These are phyloP conservation scores for Kwoniella dendrophila DNA, from an alignment of 768 basidiomycete genomes.

Conservation along the genomic window DNA sequence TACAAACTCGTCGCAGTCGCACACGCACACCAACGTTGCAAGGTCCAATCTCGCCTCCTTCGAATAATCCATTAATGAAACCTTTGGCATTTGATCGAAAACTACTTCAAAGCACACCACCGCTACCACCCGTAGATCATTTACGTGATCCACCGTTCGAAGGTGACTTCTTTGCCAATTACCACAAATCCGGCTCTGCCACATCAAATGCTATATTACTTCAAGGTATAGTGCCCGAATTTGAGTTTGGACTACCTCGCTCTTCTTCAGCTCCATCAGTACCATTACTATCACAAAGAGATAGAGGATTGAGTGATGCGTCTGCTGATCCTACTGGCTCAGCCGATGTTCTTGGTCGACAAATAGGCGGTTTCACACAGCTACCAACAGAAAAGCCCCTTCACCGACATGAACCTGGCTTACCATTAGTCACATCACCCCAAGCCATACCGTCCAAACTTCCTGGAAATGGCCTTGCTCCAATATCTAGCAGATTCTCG, in stretches of 20 bases:
- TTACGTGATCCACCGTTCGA: conserved; percentile 2
- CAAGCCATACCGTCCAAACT: background rate
- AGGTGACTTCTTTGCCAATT: conserved; percentile 19
- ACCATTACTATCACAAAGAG: conserved; percentile 4
- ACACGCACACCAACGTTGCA: conserved; percentile 2
- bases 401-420: background rate
- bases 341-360: background rate
- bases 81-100: conserved; percentile 18
- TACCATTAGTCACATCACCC: conserved; percentile 2
- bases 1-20: conserved; percentile 25
- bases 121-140: conserved; percentile 19
- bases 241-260: conserved; percentile 18
- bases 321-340: conserved; percentile 5
- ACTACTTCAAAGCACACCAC: conserved; percentile 14
- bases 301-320: conserved; percentile 4
- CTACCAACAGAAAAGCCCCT: conserved; percentile 1
- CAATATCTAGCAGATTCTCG: conserved; percentile 7
- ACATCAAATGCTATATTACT: conserved; percentile 10
- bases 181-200: background rate
- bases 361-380: background rate
- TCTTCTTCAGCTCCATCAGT: conserved; percentile 23
- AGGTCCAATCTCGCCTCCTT: background rate
- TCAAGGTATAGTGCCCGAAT: background rate
- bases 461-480: background rate
- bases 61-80: conserved; percentile 3